A percentile compares a stretch with the other conserved stretches of the same genome.
Evolutionary conservation across 2,329 filamentous ascomycete genomes (phyloP).

Genomic region (Ceratocystis ficicola): DNA sequence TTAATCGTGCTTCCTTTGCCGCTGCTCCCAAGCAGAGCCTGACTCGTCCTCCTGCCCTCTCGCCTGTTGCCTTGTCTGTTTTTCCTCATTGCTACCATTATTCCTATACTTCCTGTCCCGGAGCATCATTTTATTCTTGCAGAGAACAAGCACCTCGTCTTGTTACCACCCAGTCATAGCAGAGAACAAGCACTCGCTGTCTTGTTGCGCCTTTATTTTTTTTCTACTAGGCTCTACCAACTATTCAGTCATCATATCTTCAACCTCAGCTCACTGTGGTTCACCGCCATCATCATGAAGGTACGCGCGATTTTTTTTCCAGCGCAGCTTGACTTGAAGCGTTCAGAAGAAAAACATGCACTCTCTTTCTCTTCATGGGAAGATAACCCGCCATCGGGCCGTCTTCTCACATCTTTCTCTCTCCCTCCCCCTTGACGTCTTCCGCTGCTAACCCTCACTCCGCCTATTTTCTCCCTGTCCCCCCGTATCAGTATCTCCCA

Average conservation of each 20-base stretch:
- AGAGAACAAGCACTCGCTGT: neutral
- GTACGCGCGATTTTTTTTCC: slow-evolving; percentile 22
- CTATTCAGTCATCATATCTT: slow-evolving; percentile 17
- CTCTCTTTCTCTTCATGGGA: neutral
- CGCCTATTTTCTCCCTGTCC: neutral
- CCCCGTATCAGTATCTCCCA: slow-evolving; percentile 61
- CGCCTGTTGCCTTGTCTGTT: too few relatives aligned
- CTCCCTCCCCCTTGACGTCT: neutral
- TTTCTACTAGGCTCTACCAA: neutral
- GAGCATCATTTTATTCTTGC: neutral
- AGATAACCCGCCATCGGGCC: too few relatives aligned
- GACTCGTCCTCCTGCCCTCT: too few relatives aligned
- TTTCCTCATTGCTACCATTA: neutral
- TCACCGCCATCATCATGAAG: slow-evolving; percentile 23
- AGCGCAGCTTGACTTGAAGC: slow-evolving; percentile 22
- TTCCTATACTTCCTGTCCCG: neutral
- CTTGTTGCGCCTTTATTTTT: slow-evolving; percentile 5
- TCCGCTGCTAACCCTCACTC: slow-evolving; percentile 17
- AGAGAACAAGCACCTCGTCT: slow-evolving; percentile 10
- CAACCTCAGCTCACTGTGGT: slow-evolving; percentile 23
- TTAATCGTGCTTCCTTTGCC: too few relatives aligned
- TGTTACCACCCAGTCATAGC: neutral
- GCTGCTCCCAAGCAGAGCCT: too few relatives aligned
- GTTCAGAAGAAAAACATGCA: slow-evolving; percentile 21
- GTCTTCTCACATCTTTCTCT: neutral